phyloP scores from a whole-genome alignment of 306 rosid genomes.

The Malus fusca region DNA sequence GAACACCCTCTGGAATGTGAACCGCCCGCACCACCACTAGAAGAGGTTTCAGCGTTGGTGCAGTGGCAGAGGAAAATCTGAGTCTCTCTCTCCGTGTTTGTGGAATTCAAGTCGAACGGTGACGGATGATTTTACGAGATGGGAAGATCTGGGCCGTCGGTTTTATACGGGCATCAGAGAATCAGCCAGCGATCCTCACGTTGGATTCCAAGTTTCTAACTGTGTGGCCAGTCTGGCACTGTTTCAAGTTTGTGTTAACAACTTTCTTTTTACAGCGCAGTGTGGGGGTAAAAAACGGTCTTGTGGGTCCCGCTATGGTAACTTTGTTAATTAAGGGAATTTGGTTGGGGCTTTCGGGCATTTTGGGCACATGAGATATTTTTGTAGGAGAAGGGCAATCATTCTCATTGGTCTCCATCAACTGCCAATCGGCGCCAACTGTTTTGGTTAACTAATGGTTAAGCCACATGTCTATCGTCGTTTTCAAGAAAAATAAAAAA shows the following conservation, averaged over 20 bases:
- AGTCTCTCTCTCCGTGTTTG: neutral
- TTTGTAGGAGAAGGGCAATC: no score
- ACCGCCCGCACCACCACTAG: neutral
- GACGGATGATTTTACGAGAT: neutral
- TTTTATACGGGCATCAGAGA: neutral
- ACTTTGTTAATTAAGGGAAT: neutral
- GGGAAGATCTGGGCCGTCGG: conserved; percentile 28
- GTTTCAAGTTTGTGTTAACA: neutral
- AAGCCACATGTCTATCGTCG: neutral
- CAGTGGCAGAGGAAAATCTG: neutral
- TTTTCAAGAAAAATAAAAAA: no score
- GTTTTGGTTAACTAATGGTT: neutral
- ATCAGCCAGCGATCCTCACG: conserved; percentile 14
- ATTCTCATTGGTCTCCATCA: neutral
- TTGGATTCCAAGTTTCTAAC: conserved; percentile 17
- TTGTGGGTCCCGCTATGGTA: neutral
- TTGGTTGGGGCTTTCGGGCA: neutral
- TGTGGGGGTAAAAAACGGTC: neutral
- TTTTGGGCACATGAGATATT: neutral
- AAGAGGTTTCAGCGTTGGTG: neutral
- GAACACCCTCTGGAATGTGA: neutral
- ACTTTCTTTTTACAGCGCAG: neutral
- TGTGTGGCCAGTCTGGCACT: conserved; percentile 24
- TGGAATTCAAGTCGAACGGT: neutral
- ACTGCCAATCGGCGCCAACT: no score